These are phyloP conservation scores for Nicotiana undulata DNA, from an alignment of 257 asterid genomes.

Conservation along the genomic window DNA sequence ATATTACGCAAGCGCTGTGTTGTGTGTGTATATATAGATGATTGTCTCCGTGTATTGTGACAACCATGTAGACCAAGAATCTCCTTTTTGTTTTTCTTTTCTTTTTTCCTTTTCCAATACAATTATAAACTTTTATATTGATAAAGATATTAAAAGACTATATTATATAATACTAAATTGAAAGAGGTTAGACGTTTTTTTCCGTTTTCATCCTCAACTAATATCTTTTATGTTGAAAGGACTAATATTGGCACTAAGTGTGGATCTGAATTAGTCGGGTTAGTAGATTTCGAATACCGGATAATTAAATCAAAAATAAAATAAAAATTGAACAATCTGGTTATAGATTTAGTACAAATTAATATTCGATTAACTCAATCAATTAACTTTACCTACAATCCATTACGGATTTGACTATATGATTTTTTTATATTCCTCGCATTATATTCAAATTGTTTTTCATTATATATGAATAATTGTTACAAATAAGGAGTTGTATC, in stretches of 20 bases:
- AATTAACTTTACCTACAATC: no score
- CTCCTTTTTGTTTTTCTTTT: conserved; percentile 17
- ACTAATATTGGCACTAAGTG: no score
- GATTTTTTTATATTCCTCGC: neutral
- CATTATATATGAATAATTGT: neutral
- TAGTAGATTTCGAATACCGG: no score
- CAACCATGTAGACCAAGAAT: conserved; percentile 22
- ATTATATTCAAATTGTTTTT: neutral
- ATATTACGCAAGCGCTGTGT: neutral
- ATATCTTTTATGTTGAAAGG: no score
- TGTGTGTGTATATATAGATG: neutral
- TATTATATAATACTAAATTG: neutral
- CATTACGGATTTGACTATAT: neutral
- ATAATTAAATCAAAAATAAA: no score
- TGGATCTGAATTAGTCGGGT: no score
- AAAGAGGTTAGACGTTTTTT: no score
- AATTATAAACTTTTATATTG: neutral
- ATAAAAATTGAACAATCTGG: no score
- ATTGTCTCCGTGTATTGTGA: neutral
- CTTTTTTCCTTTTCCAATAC: neutral
- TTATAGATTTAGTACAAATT: neutral
- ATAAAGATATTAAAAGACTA: neutral
- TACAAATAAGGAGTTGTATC: neutral
- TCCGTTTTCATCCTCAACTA: no score
- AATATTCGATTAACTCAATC: neutral